Conservation (phyloP, 1,284 basidiomycete genomes). For the Ustilago tritici region DNA sequence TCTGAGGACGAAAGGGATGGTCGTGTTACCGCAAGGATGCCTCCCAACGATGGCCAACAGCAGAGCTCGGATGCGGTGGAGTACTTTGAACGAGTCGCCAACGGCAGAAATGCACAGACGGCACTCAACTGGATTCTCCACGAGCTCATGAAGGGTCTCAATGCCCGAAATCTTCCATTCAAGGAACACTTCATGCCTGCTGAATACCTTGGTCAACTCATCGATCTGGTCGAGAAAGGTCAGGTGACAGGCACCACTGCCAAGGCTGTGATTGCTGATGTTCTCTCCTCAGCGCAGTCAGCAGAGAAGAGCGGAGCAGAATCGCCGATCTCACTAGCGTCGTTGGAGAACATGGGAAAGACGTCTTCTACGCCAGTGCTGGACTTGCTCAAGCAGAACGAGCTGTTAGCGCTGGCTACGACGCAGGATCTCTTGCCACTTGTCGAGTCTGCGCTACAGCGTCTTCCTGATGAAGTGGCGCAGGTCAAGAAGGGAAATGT, state of each 20-base stretch:
- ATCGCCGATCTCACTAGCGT: slow-evolving; percentile 16
- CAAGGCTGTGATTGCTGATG: slow-evolving; percentile 60
- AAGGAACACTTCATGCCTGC: slow-evolving; percentile 61
- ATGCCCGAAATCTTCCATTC: slow-evolving; percentile 53
- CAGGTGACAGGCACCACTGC: slow-evolving; percentile 75
- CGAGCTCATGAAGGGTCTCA: slow-evolving; percentile 59
- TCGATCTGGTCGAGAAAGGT: slow-evolving; percentile 79
- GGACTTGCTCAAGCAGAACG: slow-evolving; percentile 30
- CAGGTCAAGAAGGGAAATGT: slow-evolving; percentile 80
- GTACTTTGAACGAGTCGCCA: slow-evolving; percentile 60
- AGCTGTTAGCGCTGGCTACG: slow-evolving; percentile 41
- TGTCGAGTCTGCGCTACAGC: slow-evolving; percentile 77
- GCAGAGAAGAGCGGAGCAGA: neutral
- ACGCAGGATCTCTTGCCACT: slow-evolving; percentile 66
- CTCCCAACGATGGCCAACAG: neutral
- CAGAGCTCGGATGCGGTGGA: slow-evolving; percentile 53
- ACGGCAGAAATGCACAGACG: slow-evolving; percentile 64
- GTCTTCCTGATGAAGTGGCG: slow-evolving; percentile 79
- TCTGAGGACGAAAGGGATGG: slow-evolving; percentile 60
- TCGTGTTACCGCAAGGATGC: neutral
- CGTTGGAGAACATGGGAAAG: slow-evolving; percentile 8
- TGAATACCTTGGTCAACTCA: slow-evolving; percentile 79
- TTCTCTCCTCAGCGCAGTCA: slow-evolving; percentile 35
- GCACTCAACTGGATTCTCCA: slow-evolving; percentile 82
- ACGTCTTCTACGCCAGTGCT: slow-evolving; percentile 28